Base-by-base conservation (phyloP, 2,329 filamentous ascomycete genomes). In the Colletotrichum euphorbiae region DNA sequence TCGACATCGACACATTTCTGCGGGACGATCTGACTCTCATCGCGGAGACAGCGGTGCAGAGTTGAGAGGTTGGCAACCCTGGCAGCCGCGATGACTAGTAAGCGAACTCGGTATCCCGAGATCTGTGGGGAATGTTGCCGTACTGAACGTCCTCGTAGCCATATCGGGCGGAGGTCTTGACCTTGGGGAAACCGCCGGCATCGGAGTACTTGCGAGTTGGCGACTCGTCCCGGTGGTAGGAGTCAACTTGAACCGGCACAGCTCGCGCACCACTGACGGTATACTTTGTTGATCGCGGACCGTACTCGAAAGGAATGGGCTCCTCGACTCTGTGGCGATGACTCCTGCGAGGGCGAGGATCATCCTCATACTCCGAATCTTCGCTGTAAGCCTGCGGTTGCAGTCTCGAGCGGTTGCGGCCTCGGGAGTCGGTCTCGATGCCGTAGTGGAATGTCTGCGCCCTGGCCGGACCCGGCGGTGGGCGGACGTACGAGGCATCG, bases 321-420 rank as follows among this genome's bases (percentile, higher is more conserved):
- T 78, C 78, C 19, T 79, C 79, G 4, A 74, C 75, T 51, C 76
- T 78, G 67, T 73, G 74, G 61, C 79, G 78, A 31, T 80, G 77
- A 19, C 62, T 62, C 71, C 79, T 80, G 61, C 75, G 73, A 19
- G 78, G 73, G 8, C 71, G 67, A 4, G 72, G 72, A 1, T 75
- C 74, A 1, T 80, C 79, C 12, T 80, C 78, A 0, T 74, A 75
- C 5, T 81, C 80, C 3, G 70, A 74, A 4, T 79, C 75, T 3
- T 76, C 76, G 9, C 74, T 71, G 21, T 76, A 73, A 6, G 48
- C 36, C 67, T 82, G 80, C 6, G 80, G 33, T 7, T 80, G 77
- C 71, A 76, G 71, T 50, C 77, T 77, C 11, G 78, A 80, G 15
- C 80, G 79, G 33, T 73, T 73, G 28, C 80, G 80, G 7, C 80